These are phyloP conservation scores for Lipomyces mesembrius DNA, from an alignment of 805 yeast genomes.

Conservation along the genomic window DNA sequence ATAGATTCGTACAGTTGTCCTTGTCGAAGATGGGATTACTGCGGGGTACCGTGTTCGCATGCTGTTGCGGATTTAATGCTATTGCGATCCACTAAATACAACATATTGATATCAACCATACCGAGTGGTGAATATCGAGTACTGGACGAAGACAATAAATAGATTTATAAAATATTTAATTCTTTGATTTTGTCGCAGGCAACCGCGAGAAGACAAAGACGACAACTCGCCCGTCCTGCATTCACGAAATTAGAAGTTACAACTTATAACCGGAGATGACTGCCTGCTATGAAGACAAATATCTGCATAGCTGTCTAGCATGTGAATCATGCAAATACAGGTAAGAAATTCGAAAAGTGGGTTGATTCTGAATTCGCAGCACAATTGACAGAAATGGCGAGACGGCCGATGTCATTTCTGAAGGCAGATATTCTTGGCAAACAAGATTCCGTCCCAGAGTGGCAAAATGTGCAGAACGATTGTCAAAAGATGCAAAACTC, in stretches of 20 bases:
- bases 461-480: not conserved
- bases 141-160: not conserved
- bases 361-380: too few relatives aligned
- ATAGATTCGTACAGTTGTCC: too few relatives aligned
- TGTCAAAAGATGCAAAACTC: not conserved
- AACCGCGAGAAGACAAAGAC: not conserved
- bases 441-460: not conserved
- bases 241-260: too few relatives aligned
- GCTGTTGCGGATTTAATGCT: too few relatives aligned
- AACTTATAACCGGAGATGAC: not conserved
- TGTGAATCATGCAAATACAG: not conserved
- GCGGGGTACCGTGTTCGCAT: too few relatives aligned
- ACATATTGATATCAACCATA: not conserved
- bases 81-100: too few relatives aligned
- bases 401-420: not conserved
- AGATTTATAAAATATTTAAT: not conserved
- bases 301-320: not conserved
- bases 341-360: not conserved
- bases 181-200: not conserved
- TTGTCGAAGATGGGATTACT: too few relatives aligned
- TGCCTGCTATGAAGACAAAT: not conserved
- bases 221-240: not conserved
- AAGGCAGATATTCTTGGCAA: not conserved
- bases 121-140: not conserved
- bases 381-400: not conserved